A percentile compares a stretch with the other conserved stretches of the same genome.
phyloP scores from a whole-genome alignment of 306 rosid genomes.

The Rosa multiflora region DNA sequence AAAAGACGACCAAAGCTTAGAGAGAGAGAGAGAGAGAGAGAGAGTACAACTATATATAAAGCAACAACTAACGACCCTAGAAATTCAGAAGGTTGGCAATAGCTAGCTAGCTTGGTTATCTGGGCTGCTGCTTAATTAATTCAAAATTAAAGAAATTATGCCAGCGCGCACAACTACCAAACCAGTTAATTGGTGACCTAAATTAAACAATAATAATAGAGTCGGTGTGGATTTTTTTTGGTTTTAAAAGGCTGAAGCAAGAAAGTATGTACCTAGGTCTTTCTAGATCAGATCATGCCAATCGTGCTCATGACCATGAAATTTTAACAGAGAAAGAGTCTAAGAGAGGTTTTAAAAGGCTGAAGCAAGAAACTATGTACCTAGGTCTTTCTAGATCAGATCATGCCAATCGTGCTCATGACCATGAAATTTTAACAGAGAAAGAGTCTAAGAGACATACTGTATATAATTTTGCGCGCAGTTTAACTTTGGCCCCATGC shows the following conservation, averaged over 20 bases:
- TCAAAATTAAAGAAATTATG: background rate
- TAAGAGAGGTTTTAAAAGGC: too few relatives aligned
- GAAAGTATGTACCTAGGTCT: too few relatives aligned
- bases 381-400: background rate
- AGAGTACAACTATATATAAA: too few relatives aligned
- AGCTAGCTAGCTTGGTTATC: background rate
- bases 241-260: background rate
- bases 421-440: background rate
- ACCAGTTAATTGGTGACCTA: background rate
- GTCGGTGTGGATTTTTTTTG: too few relatives aligned
- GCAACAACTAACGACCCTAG: too few relatives aligned
- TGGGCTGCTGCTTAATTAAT: background rate
- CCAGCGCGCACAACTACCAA: background rate
- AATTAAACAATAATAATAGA: background rate
- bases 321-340: background rate
- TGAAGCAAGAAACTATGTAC: background rate
- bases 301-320: too few relatives aligned
- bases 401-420: too few relatives aligned
- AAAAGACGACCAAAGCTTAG: too few relatives aligned
- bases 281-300: background rate
- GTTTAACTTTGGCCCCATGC: background rate
- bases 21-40: too few relatives aligned
- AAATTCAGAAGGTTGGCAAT: background rate
- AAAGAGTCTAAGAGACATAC: too few relatives aligned
- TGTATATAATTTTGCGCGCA: background rate